These are phyloP conservation scores for Diaporthe citriasiana DNA, from an alignment of 2,329 filamentous ascomycete genomes.

Conservation along the genomic window DNA sequence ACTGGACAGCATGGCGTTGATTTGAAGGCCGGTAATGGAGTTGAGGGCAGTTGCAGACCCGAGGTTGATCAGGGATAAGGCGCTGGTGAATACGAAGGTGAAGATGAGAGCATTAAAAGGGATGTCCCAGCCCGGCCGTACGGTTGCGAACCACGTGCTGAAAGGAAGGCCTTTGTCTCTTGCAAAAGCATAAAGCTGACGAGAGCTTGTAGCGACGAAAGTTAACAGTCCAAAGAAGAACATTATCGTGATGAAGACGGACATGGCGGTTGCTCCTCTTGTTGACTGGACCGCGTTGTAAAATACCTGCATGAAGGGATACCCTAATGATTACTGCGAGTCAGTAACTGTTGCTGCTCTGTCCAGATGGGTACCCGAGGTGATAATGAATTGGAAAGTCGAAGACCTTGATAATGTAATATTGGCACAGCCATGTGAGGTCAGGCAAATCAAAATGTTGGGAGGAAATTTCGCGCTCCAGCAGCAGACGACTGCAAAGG, in stretches of 20 bases:
- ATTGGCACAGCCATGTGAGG: neutral
- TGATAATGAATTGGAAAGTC: neutral
- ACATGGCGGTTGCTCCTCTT: conserved; percentile 47
- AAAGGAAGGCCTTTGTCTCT: conserved; percentile 55
- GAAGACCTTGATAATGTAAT: neutral
- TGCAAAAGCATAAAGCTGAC: conserved; percentile 51
- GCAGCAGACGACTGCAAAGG: neutral
- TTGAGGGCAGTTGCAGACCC: conserved; percentile 42
- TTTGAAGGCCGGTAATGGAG: conserved; percentile 42
- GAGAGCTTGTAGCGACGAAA: conserved; percentile 49
- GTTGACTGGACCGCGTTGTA: conserved; percentile 46
- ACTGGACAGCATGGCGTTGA: conserved; percentile 42
- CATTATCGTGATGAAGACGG: conserved; percentile 48
- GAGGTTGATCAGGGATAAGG: conserved; percentile 40
- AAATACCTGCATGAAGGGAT: conserved; percentile 51
- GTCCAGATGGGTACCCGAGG: neutral
- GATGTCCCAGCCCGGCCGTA: conserved; percentile 41
- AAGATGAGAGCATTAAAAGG: conserved; percentile 44
- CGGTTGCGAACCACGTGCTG: conserved; percentile 48
- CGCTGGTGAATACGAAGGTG: conserved; percentile 36
- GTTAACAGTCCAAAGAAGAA: conserved; percentile 47
- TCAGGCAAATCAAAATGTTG: neutral
- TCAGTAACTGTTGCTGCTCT: neutral
- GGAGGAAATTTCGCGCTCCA: neutral
- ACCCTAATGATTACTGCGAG: conserved; percentile 26